Evolutionary conservation across 2,329 filamentous ascomycete genomes (phyloP), one percentile per base, ranked within the genome.

Genomic region (Ophiostoma angusticollis): DNA sequence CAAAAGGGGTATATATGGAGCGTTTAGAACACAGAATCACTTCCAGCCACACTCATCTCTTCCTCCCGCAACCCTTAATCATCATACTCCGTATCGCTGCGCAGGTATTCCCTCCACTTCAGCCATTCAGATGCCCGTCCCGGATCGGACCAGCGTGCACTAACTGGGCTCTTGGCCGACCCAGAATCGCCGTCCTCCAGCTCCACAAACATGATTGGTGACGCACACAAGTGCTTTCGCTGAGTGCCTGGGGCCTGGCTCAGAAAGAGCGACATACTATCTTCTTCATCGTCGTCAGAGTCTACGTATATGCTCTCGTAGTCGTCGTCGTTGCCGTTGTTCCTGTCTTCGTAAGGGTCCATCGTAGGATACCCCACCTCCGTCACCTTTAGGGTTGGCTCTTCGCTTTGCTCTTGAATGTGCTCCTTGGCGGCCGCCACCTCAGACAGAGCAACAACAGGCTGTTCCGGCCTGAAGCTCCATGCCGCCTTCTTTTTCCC

Each of bases 311-410:
- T 14, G 12, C 16, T 39, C 17, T 38, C 23, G 30, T 32, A 32
- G 36, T 33, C 36, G 17, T 38, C 30, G 12, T 38, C 36, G 36
- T 32, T 32, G 36, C 28, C 24, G 14, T 17, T 5, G 25, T 22
- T 18, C 17, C n/a, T 19, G 16, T 38, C 40, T 3, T 46, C 45
- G 35, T 55, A 54, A 0, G 53, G 52, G 37, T 48, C 52, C 51
- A 56, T 49, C 21, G 48, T 41, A 14, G 53, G 52, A 33, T 55
- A 56, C n/a, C 50, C 47, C 12, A 30, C 6, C 9, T 37, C 34
- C 21, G 14, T 24, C 5, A 16, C 13, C 6, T 9, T 19, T 14
- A 13, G 32, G 17, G 22, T 6, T 14, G 33, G n/a, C 16, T 16
- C 11, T 22, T 29, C 18, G 35, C 16, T n/a, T 16, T 38, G 22